phyloP scores from a whole-genome alignment of 345 rosid species.

The Rhizophora apiculata region DNA sequence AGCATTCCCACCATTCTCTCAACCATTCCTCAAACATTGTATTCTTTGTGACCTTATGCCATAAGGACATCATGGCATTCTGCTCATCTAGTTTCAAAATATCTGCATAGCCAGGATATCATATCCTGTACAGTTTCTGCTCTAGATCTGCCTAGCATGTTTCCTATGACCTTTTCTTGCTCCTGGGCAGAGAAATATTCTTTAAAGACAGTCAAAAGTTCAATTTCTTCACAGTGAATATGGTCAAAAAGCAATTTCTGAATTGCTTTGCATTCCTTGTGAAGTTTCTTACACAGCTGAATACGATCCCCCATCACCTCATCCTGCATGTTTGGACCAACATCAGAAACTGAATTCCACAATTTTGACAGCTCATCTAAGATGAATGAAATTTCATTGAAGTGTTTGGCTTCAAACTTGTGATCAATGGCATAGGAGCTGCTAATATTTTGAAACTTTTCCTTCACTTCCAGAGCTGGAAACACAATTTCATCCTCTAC shows the following conservation, averaged over 20 bases:
- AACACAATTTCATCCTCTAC: constrained; percentile 83
- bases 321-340: constrained; percentile 23
- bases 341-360: constrained; percentile 28
- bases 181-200: constrained; percentile 58
- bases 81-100: constrained; percentile 61
- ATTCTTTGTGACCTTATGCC: constrained; percentile 61
- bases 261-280: constrained; percentile 53
- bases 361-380: constrained; percentile 57
- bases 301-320: constrained; percentile 30
- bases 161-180: constrained; percentile 67
- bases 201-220: constrained; percentile 67
- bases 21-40: constrained; percentile 86
- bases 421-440: constrained; percentile 69
- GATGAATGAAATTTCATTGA: constrained; percentile 49
- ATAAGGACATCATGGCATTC: constrained; percentile 47
- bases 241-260: constrained; percentile 66
- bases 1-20: constrained; percentile 77
- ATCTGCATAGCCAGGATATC: constrained; percentile 73
- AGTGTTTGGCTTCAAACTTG: constrained; percentile 48
- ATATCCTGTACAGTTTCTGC: constrained; percentile 69
- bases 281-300: constrained; percentile 56
- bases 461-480: constrained; percentile 78
- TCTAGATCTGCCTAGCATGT: constrained; percentile 65
- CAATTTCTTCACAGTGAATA: constrained; percentile 61
- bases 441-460: constrained; percentile 53